Evolutionary conservation across 2,329 filamentous ascomycete genomes (phyloP).

Genomic region (Trichophyton rubrum): DNA sequence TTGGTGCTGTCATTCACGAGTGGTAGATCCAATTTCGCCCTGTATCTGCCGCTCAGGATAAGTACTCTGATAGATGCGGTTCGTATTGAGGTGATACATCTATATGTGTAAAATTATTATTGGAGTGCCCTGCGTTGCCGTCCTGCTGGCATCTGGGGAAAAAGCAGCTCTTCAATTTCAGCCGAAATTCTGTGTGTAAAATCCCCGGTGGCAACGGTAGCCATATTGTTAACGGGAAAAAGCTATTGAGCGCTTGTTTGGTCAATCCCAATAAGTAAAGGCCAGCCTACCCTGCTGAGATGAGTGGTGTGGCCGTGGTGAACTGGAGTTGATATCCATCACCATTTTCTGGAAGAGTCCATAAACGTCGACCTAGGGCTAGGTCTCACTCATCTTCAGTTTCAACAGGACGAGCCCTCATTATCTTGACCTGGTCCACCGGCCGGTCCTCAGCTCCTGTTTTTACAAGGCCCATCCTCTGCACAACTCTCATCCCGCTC

Average conservation of each 20-base stretch:
- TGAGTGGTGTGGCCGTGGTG: background rate
- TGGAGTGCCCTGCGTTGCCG: background rate
- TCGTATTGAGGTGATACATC: constrained; percentile 71
- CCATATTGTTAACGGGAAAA: background rate
- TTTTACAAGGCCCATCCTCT: constrained; percentile 77
- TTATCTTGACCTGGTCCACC: constrained; percentile 66
- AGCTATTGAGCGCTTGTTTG: background rate
- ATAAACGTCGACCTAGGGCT: background rate
- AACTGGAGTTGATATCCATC: background rate
- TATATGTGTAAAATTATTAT: background rate
- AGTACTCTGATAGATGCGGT: constrained; percentile 60
- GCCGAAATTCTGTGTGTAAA: background rate
- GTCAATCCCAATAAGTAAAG: background rate
- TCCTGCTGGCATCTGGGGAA: no score
- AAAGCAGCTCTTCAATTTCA: background rate
- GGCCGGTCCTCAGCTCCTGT: constrained; percentile 73
- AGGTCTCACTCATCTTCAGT: constrained; percentile 37
- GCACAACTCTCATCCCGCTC: constrained; percentile 67
- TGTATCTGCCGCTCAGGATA: constrained; percentile 83
- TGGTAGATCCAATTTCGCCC: constrained; percentile 56
- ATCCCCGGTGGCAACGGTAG: background rate
- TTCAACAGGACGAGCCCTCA: constrained; percentile 58
- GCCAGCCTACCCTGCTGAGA: background rate
- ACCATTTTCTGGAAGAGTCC: background rate
- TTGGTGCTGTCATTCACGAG: constrained; percentile 43